Evolutionary conservation across 768 basidiomycete species (phyloP), one percentile per base, ranked within the genome.

Genomic region (Boletus sp.): DNA sequence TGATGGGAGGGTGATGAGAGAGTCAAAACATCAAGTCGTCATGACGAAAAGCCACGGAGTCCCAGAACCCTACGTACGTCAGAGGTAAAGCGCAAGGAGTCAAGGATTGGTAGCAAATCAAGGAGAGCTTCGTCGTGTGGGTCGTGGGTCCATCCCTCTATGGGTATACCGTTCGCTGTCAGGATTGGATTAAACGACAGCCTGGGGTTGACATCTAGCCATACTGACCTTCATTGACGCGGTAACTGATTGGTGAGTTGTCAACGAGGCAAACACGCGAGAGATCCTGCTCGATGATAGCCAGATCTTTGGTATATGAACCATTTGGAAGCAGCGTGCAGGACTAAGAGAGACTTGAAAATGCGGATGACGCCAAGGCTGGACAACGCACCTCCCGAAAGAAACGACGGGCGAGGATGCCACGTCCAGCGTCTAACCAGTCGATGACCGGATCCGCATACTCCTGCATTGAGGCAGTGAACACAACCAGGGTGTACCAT

Each of bases 391-490:
- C 91, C 78, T 97, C 94, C 59, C 97, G 85, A 75, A 98, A 99
- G 60, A 97, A 79, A 36, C 94, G 85, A 59, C 90, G 89, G 2
- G 80, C 84, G 36, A 99, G 83, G 56, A 98, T 91, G 17, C 94
- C 95, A 45, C 93, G 83, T 4, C 94, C 93, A 53, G 89, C 93
- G 69, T 99, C 97, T 52, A 99, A 77, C 97, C 97, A 99, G 75
- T 99, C 97, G 63, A 99, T 99, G 30, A 99, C 95, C 0, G 97
- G 97, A 77, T 99, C 97, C 59, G 97, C 97, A 71, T 99, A 99
- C 74, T 99, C 97, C 68, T 94, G 90, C 92, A 99, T 93, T 9
- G 96, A 98, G 7, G 97, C 97, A 33, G 97, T 99, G 75, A 96
- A 99, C 61, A 99, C 94, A 52, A 99, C 94, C 57, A 99, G 83